Percentiles rank a stretch among this genome's conserved stretches.
Evolutionary conservation across 2,329 filamentous ascomycete genomes (phyloP).

Genomic region (Periconia digitata): DNA sequence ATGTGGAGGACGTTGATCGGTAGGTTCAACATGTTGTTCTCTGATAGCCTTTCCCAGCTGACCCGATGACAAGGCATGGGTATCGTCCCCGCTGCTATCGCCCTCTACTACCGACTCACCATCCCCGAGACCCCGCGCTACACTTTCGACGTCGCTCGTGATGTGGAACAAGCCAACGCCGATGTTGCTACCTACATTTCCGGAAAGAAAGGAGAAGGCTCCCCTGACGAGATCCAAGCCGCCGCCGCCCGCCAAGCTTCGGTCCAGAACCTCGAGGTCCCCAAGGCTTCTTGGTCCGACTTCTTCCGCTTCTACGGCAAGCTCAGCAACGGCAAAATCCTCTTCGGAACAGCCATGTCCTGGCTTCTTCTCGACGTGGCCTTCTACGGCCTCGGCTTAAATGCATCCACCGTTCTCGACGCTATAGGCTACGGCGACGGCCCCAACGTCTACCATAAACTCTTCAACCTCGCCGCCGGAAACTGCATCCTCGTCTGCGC

Average conservation of each 20-base stretch:
- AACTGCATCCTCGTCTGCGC: slow-evolving; percentile 78
- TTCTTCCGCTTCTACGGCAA: slow-evolving; percentile 71
- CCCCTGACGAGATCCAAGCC: slow-evolving; percentile 68
- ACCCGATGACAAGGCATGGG: slow-evolving; percentile 51
- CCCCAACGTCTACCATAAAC: slow-evolving; percentile 66
- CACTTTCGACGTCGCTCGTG: slow-evolving; percentile 46
- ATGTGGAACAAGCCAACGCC: slow-evolving; percentile 57
- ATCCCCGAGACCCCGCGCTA: slow-evolving; percentile 48
- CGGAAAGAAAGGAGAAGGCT: slow-evolving; percentile 62
- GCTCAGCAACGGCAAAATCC: slow-evolving; percentile 70
- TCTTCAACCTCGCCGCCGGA: slow-evolving; percentile 75
- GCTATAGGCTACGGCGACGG: slow-evolving; percentile 68
- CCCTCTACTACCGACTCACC: slow-evolving; percentile 45
- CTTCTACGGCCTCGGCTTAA: slow-evolving; percentile 64
- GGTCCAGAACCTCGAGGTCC: slow-evolving; percentile 59
- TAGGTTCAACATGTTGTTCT: slow-evolving; percentile 36
- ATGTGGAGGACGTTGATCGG: slow-evolving; percentile 48
- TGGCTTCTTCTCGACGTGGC: slow-evolving; percentile 67
- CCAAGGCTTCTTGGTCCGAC: slow-evolving; percentile 72
- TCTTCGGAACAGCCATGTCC: slow-evolving; percentile 78
- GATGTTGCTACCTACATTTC: slow-evolving; percentile 75
- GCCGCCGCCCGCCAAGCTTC: slow-evolving; percentile 59
- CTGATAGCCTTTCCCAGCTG: neutral
- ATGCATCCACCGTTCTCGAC: slow-evolving; percentile 70
- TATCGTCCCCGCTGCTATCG: slow-evolving; percentile 44